Evolutionary conservation across 495 filamentous ascomycete species (phyloP), one percentile per base, ranked within the genome.

Genomic region (Trichoderma virens): DNA sequence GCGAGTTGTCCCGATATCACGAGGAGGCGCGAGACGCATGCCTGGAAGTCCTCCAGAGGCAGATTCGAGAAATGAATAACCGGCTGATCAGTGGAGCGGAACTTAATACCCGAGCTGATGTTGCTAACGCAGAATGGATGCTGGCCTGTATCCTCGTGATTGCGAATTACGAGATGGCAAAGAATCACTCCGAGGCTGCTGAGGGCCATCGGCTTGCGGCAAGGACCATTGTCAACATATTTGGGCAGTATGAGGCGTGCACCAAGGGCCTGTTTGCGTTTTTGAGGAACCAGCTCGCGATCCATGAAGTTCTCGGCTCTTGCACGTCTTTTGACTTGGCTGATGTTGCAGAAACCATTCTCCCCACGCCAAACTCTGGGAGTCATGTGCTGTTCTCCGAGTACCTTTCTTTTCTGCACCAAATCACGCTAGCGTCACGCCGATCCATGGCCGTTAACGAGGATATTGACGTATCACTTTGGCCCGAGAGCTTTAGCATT

Each of bases 231-330:
- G 51, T 56, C 51, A 56, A 56, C 25, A 25, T 56, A 7, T 56
- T 56, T 56, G 51, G 51, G 25, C 23, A 56, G 25, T 28, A 56
- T 9, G 51, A 56, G 30, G 25, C 23, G 13, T 56, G 51, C 20
- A 56, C 28, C 51, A 56, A 56, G 51, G 51, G 51, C 51, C 27
- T 56, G 3, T 56, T 56, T 56, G 51, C 51, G 51, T 56, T 56
- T 56, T 25, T 56, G 25, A 56, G 51, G 7, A 56, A 56, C 25
- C 51, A 56, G 51, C 51, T 56, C 51, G 51, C 51, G 2, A 56
- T 56, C 51, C 51, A 56, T 30, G 51, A 56, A 14, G 51, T 56
- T 18, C 25, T 56, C 4, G 51, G 51, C 23, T 56, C 51, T 8
- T 23, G 23, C 11, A 56, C 51, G 25, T 56, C 51, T 13, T 56